phyloP scores from a whole-genome alignment of 495 filamentous ascomycete species.

The Saxophila tyrrhenica region DNA sequence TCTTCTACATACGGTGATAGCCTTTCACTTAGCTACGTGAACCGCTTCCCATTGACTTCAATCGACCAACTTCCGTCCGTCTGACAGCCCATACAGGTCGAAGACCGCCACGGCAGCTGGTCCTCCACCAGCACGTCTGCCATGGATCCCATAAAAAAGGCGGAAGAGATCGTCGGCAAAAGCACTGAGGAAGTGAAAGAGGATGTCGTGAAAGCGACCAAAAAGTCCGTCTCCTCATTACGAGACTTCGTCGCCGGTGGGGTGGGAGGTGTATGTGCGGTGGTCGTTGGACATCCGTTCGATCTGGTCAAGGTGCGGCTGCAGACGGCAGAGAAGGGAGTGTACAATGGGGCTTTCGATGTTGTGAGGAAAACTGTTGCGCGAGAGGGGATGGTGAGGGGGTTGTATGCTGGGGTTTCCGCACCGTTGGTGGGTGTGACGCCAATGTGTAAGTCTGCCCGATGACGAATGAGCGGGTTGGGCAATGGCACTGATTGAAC shows the following conservation, averaged over 20 bases:
- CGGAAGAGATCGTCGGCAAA: background rate
- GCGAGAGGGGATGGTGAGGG: slow-evolving; percentile 64
- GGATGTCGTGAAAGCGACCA: slow-evolving; percentile 29
- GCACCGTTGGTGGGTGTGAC: slow-evolving; percentile 92
- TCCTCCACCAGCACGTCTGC: background rate
- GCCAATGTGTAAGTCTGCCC: slow-evolving; percentile 83
- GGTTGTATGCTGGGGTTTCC: slow-evolving; percentile 87
- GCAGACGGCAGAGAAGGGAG: slow-evolving; percentile 89
- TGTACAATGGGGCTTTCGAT: slow-evolving; percentile 84
- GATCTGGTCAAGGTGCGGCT: slow-evolving; percentile 94
- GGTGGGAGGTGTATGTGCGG: slow-evolving; percentile 87
- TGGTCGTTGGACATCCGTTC: slow-evolving; percentile 89
- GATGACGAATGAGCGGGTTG: too few species aligned
- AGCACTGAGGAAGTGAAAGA: slow-evolving; percentile 26
- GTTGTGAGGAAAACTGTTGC: slow-evolving; percentile 80
- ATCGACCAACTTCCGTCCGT: too few species aligned
- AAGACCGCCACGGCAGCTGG: background rate
- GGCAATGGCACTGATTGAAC: background rate
- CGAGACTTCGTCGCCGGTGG: slow-evolving; percentile 83
- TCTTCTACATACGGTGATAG: background rate
- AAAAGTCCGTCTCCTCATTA: slow-evolving; percentile 33
- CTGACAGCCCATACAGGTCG: background rate
- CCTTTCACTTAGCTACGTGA: background rate
- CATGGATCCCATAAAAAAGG: background rate
- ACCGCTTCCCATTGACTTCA: too few species aligned